These are phyloP conservation scores for Rhytidhysteron rufulum DNA, from an alignment of 2,329 filamentous ascomycete genomes.

Conservation along the genomic window DNA sequence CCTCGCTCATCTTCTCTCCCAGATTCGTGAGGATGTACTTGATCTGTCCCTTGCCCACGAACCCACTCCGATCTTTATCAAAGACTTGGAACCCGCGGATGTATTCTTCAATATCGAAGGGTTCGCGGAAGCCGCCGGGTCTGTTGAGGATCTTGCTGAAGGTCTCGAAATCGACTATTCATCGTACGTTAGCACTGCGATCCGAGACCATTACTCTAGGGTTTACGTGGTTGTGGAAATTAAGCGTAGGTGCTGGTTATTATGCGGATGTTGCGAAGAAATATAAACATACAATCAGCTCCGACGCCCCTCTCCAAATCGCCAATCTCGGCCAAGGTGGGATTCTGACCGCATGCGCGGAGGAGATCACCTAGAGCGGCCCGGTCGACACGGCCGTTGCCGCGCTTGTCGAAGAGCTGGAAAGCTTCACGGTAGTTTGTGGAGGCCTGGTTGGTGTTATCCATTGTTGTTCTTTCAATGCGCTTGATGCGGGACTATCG, in stretches of 20 bases:
- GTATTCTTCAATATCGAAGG: slow-evolving; percentile 96
- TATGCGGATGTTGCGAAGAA: background rate
- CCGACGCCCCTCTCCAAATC: slow-evolving; percentile 90
- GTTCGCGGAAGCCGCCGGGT: slow-evolving; percentile 95
- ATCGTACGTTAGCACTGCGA: slow-evolving; percentile 5
- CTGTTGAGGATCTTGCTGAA: slow-evolving; percentile 97
- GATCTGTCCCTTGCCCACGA: slow-evolving; percentile 95
- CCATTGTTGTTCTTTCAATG: slow-evolving; percentile 22
- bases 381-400: slow-evolving; percentile 84
- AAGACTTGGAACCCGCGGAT: slow-evolving; percentile 99
- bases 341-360: slow-evolving; percentile 96
- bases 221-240: too few relatives aligned
- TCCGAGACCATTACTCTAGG: too few relatives aligned
- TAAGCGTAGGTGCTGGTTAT: too few relatives aligned
- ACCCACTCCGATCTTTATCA: slow-evolving; percentile 97
- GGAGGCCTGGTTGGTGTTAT: slow-evolving; percentile 53
- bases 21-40: slow-evolving; percentile 97
- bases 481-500: background rate
- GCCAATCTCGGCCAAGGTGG: slow-evolving; percentile 85
- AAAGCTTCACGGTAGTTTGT: slow-evolving; percentile 99
- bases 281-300: slow-evolving; percentile 72
- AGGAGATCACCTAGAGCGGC: slow-evolving; percentile 89
- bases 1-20: slow-evolving; percentile 98
- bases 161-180: slow-evolving; percentile 89
- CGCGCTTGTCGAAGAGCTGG: slow-evolving; percentile 98